Evolutionary conservation across 257 asterid genomes (phyloP), one percentile per base, ranked within the genome.

Genomic region (Jacaranda mimosifolia): DNA sequence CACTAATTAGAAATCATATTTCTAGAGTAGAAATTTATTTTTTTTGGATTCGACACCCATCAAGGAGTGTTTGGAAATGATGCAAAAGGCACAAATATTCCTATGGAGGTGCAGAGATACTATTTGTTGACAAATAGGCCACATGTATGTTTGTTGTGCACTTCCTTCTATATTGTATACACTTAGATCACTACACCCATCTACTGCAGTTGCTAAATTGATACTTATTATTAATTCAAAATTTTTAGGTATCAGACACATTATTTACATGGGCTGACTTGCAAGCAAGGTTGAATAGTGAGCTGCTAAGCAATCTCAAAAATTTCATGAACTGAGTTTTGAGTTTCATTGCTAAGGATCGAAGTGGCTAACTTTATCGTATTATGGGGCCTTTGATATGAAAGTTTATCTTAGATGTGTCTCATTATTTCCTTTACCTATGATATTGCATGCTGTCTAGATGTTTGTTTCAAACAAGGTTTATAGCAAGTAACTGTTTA

Each of bases 61-160:
- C n/a, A n/a, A n/a, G n/a, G n/a, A n/a, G n/a, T 95, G 63, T 95
- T 95, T 83, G 99, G 99, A 56, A 95, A 93, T 87, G 98, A 95
- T 90, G 99, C 81, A 26, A 91, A 93, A 79, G 96, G 85, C 73
- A 90, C 99, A 69, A 83, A 74, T 74, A 93, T 95, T 70, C 99
- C 99, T 58, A 97, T 91, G 59, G 99, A 93, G 86, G 99, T 91
- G 43, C 91, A 98, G 99, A 86, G 99, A 88, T 96, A 96, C 82
- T 96, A 96, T 88, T 84, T 96, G 83, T 90, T 96, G 77, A 87
- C 97, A 38, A 96, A 93, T 76, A 88, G 98, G 83, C 99, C 99
- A 73, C 98, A 95, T 94, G 99, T 92, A 81, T 43, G 88, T 58
- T 72, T 80, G 51, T 76, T 15, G 74, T 71, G 68, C 74, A 62